Base-by-base conservation (phyloP, 1,284 basidiomycete species). In the Microbotryum violaceum region DNA sequence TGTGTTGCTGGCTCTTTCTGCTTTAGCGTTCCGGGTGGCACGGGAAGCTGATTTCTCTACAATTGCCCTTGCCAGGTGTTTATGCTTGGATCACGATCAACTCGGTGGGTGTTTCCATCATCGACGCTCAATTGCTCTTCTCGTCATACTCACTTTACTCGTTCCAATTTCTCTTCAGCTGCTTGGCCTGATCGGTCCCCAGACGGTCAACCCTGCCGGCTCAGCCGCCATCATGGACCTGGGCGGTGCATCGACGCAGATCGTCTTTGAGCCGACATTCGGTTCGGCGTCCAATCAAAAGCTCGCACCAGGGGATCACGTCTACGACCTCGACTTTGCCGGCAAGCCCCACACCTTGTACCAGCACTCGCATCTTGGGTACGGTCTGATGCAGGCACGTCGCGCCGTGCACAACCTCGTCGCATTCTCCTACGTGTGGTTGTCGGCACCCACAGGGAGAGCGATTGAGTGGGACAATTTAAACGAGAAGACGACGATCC, bases 11-110 rank as follows among this genome's bases (percentile, higher is more conserved):
- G 12, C 6, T 23, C 27, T 31, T 21, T 27, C 48, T 16, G 45
- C 23, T 33, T 56, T 31, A 5, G n/a, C 33, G n/a, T 45, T 55
- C 29, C 2, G 37, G 21, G 14, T 14, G 7, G 42, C 21, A 21
- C 53, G 47, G 4, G n/a, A 27, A 42, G 31, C 48, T 48, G 44
- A 33, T 37, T 18, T 23, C 21, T 45, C n/a, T 7, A 37, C 4
- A 7, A 8, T 23, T 14, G 18, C 31, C 20, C 2, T 29, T 45
- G 6, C 20, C 62, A 76, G 75, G 76, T 51, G 91, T 97, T 29
- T 97, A 90, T 75, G 92, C 93, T 21, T 98, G 94, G 94, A 92
- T 97, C 72, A 97, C 93, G 14, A 90, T 90, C 66, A 98, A 98
- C 77, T 97, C 97, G 77, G 71, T 72, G 49, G 33, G 70, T 58